phyloP scores from a whole-genome alignment of 768 basidiomycete species.

The Tulasnella sp. region DNA sequence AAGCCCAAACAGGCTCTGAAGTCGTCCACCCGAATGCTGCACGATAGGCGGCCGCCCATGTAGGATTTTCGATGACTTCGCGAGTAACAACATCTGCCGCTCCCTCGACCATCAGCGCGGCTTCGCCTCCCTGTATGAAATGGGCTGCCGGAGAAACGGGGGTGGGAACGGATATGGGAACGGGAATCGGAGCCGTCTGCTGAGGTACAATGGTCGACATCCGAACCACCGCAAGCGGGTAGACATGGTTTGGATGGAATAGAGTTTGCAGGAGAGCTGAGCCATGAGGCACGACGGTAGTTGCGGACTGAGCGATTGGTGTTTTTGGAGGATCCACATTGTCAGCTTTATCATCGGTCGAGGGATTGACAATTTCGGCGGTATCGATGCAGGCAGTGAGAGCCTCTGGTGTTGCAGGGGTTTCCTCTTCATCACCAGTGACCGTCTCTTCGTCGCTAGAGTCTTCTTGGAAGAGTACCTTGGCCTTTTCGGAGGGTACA shows the following conservation, averaged over 20 bases:
- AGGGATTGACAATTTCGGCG: neutral
- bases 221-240: constrained; percentile 17
- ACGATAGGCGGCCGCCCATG: constrained; percentile 69
- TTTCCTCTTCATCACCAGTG: constrained; percentile 5
- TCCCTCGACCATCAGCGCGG: constrained; percentile 67
- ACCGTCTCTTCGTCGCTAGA: constrained; percentile 25
- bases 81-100: constrained; percentile 63
- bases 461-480: constrained; percentile 8
- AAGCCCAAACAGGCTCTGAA: constrained; percentile 17
- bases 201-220: constrained; percentile 5
- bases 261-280: constrained; percentile 67
- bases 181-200: constrained; percentile 14
- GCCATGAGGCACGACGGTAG: constrained; percentile 70
- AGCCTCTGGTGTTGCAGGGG: neutral
- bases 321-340: constrained; percentile 45
- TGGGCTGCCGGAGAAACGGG: constrained; percentile 82
- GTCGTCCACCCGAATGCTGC: constrained; percentile 16
- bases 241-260: constrained; percentile 53
- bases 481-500: constrained; percentile 13
- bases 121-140: constrained; percentile 65
- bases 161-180: constrained; percentile 66
- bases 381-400: neutral
- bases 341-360: constrained; percentile 38
- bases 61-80: constrained; percentile 73
- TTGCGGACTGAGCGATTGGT: constrained; percentile 48